phyloP scores from a whole-genome alignment of 2,329 filamentous ascomycete genomes.

The Chrysoporthe puriensis region DNA sequence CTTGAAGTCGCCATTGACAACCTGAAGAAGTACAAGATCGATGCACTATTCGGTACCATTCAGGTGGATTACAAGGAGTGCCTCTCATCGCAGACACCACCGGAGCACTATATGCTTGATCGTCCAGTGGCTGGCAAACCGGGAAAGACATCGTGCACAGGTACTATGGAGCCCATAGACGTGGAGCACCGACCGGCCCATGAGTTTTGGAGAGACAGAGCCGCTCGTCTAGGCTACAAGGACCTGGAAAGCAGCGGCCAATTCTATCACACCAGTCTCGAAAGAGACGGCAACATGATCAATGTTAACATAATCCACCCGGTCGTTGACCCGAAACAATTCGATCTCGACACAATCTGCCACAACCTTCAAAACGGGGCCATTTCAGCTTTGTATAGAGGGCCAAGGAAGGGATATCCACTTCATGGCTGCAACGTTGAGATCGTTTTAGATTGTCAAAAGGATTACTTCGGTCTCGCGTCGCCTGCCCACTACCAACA shows the following conservation, averaged over 20 bases:
- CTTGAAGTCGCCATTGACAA: conserved; percentile 90
- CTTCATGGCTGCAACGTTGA: conserved; percentile 75
- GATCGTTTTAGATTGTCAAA: conserved; percentile 67
- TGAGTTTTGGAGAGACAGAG: conserved; percentile 21
- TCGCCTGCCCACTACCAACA: conserved; percentile 70
- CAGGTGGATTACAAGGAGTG: conserved; percentile 95
- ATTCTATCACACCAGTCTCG: conserved; percentile 47
- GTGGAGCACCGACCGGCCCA: conserved; percentile 34
- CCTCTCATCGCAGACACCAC: conserved; percentile 59
- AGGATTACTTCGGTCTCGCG: conserved; percentile 68
- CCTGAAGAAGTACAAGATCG: conserved; percentile 82
- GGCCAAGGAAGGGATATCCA: conserved; percentile 79
- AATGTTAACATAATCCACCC: conserved; percentile 58
- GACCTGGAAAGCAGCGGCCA: conserved; percentile 34
- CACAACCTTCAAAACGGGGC: conserved; percentile 76
- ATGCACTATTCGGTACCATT: conserved; percentile 87
- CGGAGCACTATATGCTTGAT: conserved; percentile 71
- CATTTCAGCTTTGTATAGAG: conserved; percentile 80
- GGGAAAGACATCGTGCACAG: conserved; percentile 77
- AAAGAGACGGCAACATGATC: conserved; percentile 72
- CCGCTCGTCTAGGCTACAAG: conserved; percentile 22
- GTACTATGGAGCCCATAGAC: conserved; percentile 63
- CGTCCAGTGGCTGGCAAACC: conserved; percentile 78
- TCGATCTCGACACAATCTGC: conserved; percentile 55
- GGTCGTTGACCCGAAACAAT: conserved; percentile 52